Base-by-base conservation (phyloP, 1,284 basidiomycete species). In the Leccinum olivaceoglutinosum region DNA sequence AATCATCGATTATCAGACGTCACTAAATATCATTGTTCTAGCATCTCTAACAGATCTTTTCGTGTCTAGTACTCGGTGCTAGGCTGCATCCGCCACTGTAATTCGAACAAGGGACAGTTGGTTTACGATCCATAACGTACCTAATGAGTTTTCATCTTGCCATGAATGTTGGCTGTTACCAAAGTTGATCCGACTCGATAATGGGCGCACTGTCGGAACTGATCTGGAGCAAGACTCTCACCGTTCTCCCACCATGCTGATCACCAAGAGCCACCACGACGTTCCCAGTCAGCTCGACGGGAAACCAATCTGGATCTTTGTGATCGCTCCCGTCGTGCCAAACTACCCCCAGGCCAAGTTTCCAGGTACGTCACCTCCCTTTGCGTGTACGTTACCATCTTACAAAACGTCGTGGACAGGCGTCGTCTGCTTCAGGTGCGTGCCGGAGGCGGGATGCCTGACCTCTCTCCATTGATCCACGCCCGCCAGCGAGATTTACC, bases 311-410 rank as follows among this genome's bases (percentile, higher is more conserved):
- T 82, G 93, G 65, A 87, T 96, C 64, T 91, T 86, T 69, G 80
- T 93, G 51, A 86, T 93, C 66, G 81, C 87, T 11, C 92, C 92
- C 21, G 80, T 78, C 56, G 73, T 91, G 16, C 83, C 86, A 16
- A 80, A 84, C 54, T 92, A 93, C 71, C 92, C 92, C 0, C 81
- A 91, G 59, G 92, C 91, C 29, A 90, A 87, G 74, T 94, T 93
- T 73, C 92, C 92, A 70, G 89, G 89, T 85, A 69, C 61, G 25
- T 16, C 11, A 12, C 54, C 16, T 44, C 44, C 53, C 49, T 41
- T 32, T 21, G 32, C 16, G 21, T 4, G 9, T 41, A 10, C 12
- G 21, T 46, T 46, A 5, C 56, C 29, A 59, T 36, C 58, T 62
- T 8, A 64, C 67, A 62, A 10, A 61, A 64, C 49, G 21, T 18